A percentile compares a stretch with the other conserved stretches of the same genome.
phyloP scores from a whole-genome alignment of 2,329 filamentous ascomycete species.

The Ceratocystis papillata region DNA sequence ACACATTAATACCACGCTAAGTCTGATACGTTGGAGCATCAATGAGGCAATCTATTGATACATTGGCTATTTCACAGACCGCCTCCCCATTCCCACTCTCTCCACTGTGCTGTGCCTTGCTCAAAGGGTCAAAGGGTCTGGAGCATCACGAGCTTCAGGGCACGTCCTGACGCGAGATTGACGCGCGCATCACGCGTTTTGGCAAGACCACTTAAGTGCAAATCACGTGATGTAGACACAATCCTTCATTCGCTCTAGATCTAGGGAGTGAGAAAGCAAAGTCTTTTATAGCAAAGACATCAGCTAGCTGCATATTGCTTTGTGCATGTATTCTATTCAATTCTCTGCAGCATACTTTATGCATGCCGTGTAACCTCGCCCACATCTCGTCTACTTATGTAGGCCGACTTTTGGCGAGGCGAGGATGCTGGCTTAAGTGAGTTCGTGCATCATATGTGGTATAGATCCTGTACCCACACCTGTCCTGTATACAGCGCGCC shows the following conservation, averaged over 20 bases:
- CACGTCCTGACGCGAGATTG: background rate
- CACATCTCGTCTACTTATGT: background rate
- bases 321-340: too few relatives aligned
- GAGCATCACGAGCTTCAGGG: background rate
- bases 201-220: background rate
- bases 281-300: too few relatives aligned
- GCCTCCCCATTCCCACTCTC: too few relatives aligned
- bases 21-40: background rate
- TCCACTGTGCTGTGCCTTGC: too few relatives aligned
- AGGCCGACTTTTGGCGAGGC: background rate
- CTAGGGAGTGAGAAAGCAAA: too few relatives aligned
- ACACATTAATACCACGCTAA: too few relatives aligned
- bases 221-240: background rate
- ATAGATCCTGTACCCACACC: background rate
- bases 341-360: background rate
- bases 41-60: background rate
- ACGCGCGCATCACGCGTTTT: background rate
- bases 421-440: background rate
- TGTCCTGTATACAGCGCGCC: background rate
- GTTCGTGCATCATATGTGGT: background rate
- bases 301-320: too few relatives aligned
- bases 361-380: conserved; percentile 1
- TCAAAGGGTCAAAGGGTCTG: too few relatives aligned
- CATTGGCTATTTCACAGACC: background rate
- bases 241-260: background rate